phyloP scores from a whole-genome alignment of 768 basidiomycete species.

The Tremella yokohamensis region DNA sequence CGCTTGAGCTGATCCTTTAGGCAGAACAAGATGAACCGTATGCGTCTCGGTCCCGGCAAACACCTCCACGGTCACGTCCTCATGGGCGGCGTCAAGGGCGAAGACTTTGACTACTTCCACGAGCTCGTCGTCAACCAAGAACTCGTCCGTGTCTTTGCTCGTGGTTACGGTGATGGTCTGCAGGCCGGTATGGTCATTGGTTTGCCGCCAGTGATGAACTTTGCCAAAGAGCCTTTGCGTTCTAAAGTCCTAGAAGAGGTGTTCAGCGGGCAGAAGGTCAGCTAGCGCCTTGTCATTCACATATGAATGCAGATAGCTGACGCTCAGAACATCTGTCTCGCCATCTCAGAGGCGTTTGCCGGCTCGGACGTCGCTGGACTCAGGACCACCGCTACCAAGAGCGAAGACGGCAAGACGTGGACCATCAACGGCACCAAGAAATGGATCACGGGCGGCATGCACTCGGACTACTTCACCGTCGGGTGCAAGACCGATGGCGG shows the following conservation, averaged over 20 bases:
- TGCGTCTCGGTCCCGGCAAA: slow-evolving; percentile 87
- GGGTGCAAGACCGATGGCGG: slow-evolving; percentile 65
- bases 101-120: slow-evolving; percentile 89
- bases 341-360: slow-evolving; percentile 84
- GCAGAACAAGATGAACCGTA: slow-evolving; percentile 72
- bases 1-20: slow-evolving; percentile 51
- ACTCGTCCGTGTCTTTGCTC: slow-evolving; percentile 62
- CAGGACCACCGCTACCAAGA: slow-evolving; percentile 69
- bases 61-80: slow-evolving; percentile 75
- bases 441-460: slow-evolving; percentile 52
- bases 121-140: slow-evolving; percentile 78
- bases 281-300: neutral
- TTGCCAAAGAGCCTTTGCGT: slow-evolving; percentile 67
- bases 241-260: slow-evolving; percentile 62
- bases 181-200: slow-evolving; percentile 76
- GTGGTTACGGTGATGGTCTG: slow-evolving; percentile 78
- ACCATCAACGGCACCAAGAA: slow-evolving; percentile 91
- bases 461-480: slow-evolving; percentile 57
- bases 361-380: slow-evolving; percentile 70
- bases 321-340: slow-evolving; percentile 70
- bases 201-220: slow-evolving; percentile 59
- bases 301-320: neutral
- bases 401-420: slow-evolving; percentile 64
- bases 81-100: slow-evolving; percentile 72
- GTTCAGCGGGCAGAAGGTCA: slow-evolving; percentile 64